Evolutionary conservation across 805 yeast genomes (phyloP).

Genomic region (Barnettozyma populi): DNA sequence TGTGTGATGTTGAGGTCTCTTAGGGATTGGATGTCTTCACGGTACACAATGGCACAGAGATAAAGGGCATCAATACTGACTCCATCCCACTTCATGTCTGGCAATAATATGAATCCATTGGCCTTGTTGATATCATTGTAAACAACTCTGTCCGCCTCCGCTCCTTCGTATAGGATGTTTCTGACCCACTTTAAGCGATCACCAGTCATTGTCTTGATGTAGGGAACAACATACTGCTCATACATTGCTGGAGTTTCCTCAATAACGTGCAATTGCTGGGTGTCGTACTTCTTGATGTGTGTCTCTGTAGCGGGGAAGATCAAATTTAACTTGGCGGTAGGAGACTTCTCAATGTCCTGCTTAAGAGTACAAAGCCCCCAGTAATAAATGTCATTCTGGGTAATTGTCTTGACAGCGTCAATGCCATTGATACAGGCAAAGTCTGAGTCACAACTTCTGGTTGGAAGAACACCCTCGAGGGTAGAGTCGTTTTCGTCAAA

Average conservation of each 20-base stretch:
- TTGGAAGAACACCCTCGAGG: slow-evolving; percentile 19
- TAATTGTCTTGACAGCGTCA: slow-evolving; percentile 33
- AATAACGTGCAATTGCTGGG: slow-evolving; percentile 55
- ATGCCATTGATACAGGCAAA: slow-evolving; percentile 17
- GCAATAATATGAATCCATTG: slow-evolving; percentile 68
- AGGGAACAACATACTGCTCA: slow-evolving; percentile 57
- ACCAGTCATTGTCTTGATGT: slow-evolving; percentile 69
- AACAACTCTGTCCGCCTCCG: slow-evolving; percentile 79
- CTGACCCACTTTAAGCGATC: slow-evolving; percentile 84
- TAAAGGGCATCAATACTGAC: slow-evolving; percentile 63
- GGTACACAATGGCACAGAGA: slow-evolving; percentile 67
- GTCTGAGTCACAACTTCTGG: slow-evolving; percentile 7
- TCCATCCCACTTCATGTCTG: slow-evolving; percentile 97
- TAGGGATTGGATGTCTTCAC: slow-evolving; percentile 63
- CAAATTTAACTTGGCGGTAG: slow-evolving; percentile 67
- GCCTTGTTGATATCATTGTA: slow-evolving; percentile 43
- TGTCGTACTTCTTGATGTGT: slow-evolving; percentile 73
- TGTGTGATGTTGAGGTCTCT: slow-evolving; percentile 67
- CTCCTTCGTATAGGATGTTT: slow-evolving; percentile 75
- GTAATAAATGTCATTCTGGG: slow-evolving; percentile 76
- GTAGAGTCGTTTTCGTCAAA: slow-evolving; percentile 23
- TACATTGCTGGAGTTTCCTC: slow-evolving; percentile 81
- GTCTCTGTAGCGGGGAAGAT: slow-evolving; percentile 86
- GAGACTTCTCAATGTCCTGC: slow-evolving; percentile 41
- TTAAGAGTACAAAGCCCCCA: slow-evolving; percentile 64